Evolutionary conservation across 2,329 filamentous ascomycete species (phyloP), one percentile per base, ranked within the genome.

Genomic region (Coleophoma eucalyptorum): DNA sequence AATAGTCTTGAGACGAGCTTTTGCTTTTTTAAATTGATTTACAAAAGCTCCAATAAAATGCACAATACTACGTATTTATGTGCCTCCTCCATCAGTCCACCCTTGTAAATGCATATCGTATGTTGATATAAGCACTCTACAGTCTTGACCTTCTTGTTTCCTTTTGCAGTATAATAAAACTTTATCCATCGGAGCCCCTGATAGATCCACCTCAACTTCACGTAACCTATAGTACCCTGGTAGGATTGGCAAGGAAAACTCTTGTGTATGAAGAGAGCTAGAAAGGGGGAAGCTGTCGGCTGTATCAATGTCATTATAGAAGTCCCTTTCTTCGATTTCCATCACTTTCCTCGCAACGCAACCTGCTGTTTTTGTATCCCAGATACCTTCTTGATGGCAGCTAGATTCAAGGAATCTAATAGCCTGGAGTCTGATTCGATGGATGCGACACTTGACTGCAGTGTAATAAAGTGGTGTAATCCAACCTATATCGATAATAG

Each of bases 401-500:
- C 56, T 50, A 1, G 53, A 52, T 16, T 59, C 58, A 0, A 75
- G 55, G 0, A 73, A 51, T 3, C 51, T 55, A 1, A 72, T 55
- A 0, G 72, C 72, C 34, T 72, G 69, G 0, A 65, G 52, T 34
- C 76, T 67, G 8, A 78, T 59, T 4, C 60, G 58, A 38, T 66
- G 69, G 2, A 69, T 60, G 0, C 77, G 72, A 40, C 76, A 80
- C 52, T 78, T 78, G 3, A 73, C 49, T 0, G 72, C 75, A 2
- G 68, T 58, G 52, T 68, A 78, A 52, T 76, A 77, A 3, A 78
- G 63, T 0, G 72, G 68, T 6, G 72, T 64, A 10, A 76, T 66
- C 62, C 72, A 73, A 8, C 75, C 74, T 10, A 74, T 63, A 50
- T 78, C 74, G 4, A 65, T 56, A 13, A 70, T 66, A 2, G 68